Conservation (phyloP, 1,284 basidiomycete genomes). For the Ceratobasidium sp. region DNA sequence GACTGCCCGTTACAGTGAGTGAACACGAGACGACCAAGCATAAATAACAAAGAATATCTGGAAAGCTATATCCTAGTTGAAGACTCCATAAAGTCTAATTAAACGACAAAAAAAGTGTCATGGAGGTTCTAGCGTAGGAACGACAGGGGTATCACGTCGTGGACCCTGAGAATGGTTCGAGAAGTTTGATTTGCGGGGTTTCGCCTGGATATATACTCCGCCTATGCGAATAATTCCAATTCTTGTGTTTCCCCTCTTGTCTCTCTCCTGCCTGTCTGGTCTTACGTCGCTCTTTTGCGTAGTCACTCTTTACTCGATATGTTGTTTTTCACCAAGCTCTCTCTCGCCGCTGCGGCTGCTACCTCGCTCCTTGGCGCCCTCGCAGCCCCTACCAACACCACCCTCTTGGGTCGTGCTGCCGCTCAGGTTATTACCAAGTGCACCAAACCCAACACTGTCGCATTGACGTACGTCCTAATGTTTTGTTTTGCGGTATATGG, state of each 20-base stretch:
- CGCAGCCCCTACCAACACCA: slow-evolving; percentile 17
- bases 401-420: slow-evolving; percentile 19
- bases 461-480: slow-evolving; percentile 40
- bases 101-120: no score
- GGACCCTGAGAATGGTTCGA: no score
- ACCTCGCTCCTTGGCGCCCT: slow-evolving; percentile 27
- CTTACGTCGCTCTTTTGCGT: slow-evolving; percentile 18
- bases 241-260: slow-evolving; percentile 18
- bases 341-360: slow-evolving; percentile 27
- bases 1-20: background rate
- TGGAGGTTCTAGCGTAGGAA: no score
- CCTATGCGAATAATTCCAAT: background rate
- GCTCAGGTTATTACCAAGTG: slow-evolving; percentile 46
- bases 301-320: slow-evolving; percentile 46
- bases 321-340: slow-evolving; percentile 42
- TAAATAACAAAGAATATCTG: background rate
- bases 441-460: slow-evolving; percentile 48
- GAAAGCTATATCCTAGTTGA: background rate
- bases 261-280: background rate
- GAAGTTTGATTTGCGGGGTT: background rate
- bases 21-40: background rate
- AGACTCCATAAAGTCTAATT: no score
- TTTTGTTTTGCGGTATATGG: background rate
- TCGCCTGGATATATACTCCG: background rate
- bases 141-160: no score